phyloP scores from a whole-genome alignment of 108 stramenopile genomes.

The Discostella stelligeroides region DNA sequence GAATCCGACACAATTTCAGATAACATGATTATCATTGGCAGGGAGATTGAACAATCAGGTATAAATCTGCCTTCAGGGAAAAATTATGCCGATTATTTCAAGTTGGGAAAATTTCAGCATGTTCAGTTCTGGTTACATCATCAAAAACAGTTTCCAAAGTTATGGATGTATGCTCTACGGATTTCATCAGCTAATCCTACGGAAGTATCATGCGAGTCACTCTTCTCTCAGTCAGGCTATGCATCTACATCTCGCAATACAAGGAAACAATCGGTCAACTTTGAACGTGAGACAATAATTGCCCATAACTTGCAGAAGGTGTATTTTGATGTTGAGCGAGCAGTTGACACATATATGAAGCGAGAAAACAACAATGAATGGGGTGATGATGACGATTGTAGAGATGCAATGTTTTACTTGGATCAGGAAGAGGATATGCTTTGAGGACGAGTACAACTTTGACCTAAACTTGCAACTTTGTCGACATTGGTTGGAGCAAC shows the following conservation, averaged over 20 bases:
- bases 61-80: constrained; percentile 13
- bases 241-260: constrained; percentile 1
- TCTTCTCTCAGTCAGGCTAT: constrained; percentile 20
- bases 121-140: constrained; percentile 17
- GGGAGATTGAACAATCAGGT: constrained; percentile 9
- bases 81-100: constrained; percentile 13
- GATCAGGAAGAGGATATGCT: constrained; percentile 5
- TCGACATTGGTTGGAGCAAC: too few relatives aligned
- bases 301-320: constrained; percentile 14
- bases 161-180: constrained; percentile 10
- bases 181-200: constrained; percentile 16
- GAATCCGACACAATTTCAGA: constrained; percentile 11
- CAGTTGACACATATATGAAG: constrained; percentile 3
- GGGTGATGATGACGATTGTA: constrained; percentile 12
- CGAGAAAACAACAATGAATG: constrained; percentile 11
- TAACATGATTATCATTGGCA: constrained; percentile 7
- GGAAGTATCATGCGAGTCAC: constrained; percentile 17
- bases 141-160: constrained; percentile 10
- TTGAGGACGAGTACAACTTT: too few relatives aligned
- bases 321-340: constrained; percentile 11
- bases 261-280: neutral
- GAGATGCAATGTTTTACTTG: constrained; percentile 9
- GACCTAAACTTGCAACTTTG: too few relatives aligned
- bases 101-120: constrained; percentile 8
- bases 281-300: constrained; percentile 13